Evolutionary conservation across 2,329 filamentous ascomycete genomes (phyloP), one percentile per base, ranked within the genome.

Genomic region (Sporothrix protearum): DNA sequence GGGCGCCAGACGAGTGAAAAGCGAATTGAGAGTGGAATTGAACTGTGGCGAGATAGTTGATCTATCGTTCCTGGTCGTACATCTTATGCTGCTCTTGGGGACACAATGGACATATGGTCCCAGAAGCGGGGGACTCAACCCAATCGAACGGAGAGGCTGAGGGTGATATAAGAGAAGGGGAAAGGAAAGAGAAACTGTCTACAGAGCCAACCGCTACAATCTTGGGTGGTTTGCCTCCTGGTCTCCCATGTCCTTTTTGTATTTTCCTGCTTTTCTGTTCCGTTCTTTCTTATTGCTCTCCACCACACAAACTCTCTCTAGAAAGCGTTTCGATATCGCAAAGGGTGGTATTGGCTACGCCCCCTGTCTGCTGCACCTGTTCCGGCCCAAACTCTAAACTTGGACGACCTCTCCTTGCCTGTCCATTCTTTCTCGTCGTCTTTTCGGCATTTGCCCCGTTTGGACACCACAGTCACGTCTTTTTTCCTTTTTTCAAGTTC

Each of bases 1-100:
- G 42, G 28, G 16, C 5, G 5, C 45, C 3, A 42, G 28, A 7
- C 10, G 5, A 30, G 5, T 7, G n/a, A 66, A 28, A 19, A 33
- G 12, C 22, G 30, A 49, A 36, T 16, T 14, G 59, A 63, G 12
- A 12, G 53, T 8, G 12, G 6, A 63, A 25, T 16, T 16, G 49
- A 53, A 10, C 49, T 25, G 49, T 12, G 53, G 28, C 22, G 36
- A 64, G 59, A 63, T 33, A 22, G 30, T 3, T 36, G 47, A 53
- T 39, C 64, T 68, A 30, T 53, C 64, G 64, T 53, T 53, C 64
- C 64, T 68, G 64, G 47, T 47, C n/a, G 64, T 25, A 47, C 47
- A 53, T 68, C 64, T 47, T 53, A 51, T 68, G 45, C 64, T 53
- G 64, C 64, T 53, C 28, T 53, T n/a, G 30, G 10, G 14, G 6